Percentiles rank a stretch among this genome's conserved stretches.
phyloP scores from a whole-genome alignment of 2,329 filamentous ascomycete species.

The Onygenales sp. region DNA sequence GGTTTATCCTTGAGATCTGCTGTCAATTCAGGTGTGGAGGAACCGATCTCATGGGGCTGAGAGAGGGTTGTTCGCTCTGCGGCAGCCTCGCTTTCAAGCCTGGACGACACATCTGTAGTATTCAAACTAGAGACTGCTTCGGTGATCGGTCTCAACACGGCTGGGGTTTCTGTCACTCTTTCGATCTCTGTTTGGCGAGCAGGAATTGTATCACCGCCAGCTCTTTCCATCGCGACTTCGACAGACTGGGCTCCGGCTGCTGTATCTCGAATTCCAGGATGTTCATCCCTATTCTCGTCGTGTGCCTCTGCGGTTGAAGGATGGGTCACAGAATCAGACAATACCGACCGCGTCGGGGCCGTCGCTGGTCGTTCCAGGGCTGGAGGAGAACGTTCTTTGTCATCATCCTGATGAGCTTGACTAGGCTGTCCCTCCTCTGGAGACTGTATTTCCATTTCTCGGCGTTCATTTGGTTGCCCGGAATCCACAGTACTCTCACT shows the following conservation, averaged over 20 bases:
- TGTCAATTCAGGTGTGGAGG: not conserved
- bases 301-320: not conserved
- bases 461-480: not conserved
- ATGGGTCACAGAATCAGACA: not conserved
- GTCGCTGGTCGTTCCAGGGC: not conserved
- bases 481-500: not conserved
- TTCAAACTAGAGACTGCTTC: not conserved
- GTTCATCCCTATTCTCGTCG: not conserved
- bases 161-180: too few species aligned
- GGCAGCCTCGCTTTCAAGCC: not conserved
- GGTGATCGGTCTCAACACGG: too few species aligned
- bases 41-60: not conserved
- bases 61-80: not conserved
- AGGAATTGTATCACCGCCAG: too few species aligned
- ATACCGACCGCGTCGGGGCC: not conserved
- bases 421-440: too few species aligned
- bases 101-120: not conserved
- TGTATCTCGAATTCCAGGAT: not conserved
- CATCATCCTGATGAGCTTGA: too few species aligned
- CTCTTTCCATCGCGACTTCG: too few species aligned
- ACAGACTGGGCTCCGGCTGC: not conserved
- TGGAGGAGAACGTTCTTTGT: too few species aligned
- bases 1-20: not conserved
- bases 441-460: not conserved
- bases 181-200: too few species aligned